Evolutionary conservation across 176 grass and related monocot species (phyloP).

Genomic region (Chrysopogon serrulatus): DNA sequence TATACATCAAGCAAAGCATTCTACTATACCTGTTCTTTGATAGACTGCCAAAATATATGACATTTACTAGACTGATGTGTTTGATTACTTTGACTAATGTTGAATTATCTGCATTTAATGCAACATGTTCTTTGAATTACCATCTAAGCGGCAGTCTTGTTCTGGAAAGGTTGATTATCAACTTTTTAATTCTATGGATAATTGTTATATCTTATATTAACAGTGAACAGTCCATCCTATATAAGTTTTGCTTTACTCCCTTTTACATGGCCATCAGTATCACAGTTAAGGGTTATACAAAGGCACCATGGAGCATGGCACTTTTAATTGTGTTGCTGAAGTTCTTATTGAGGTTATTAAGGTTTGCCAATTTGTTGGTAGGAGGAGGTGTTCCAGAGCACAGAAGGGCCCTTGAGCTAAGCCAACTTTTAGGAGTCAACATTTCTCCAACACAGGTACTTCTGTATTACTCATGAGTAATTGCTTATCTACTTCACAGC

Average conservation of each 20-base stretch:
- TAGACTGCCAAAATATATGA: not conserved
- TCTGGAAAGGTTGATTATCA: not conserved
- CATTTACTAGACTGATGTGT: not conserved
- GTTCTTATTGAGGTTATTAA: not conserved
- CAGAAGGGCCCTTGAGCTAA: slow-evolving; percentile 67
- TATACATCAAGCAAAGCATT: not conserved
- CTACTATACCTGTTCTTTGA: not conserved
- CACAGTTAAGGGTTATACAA: slow-evolving; percentile 2
- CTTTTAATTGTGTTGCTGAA: not conserved
- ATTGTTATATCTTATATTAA: not conserved
- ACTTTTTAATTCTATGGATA: not conserved
- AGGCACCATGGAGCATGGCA: not conserved
- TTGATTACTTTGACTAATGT: not conserved
- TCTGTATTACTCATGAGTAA: not conserved
- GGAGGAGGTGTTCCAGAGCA: slow-evolving; percentile 79
- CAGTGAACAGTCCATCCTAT: not conserved
- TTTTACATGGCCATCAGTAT: not conserved
- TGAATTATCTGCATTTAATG: not conserved
- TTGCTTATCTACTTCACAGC: not conserved
- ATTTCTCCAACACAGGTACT: slow-evolving; percentile 77
- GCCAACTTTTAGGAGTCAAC: slow-evolving; percentile 74
- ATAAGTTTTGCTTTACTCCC: not conserved
- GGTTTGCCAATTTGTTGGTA: slow-evolving; percentile 23
- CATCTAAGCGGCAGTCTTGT: not conserved
- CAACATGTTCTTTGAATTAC: not conserved